Evolutionary conservation across 176 grass and related monocot genomes (phyloP).

Genomic region (bread wheat (Triticum aestivum)): IWGSC_CS_RefSeq_v2.1 NC_057801.1:127878068-127878567

Average conservation of each 20-base stretch:
- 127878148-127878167: neutral
- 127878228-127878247: constrained; percentile 36
- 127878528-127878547: constrained; percentile 1
- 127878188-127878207: neutral
- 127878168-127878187: neutral
- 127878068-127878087: constrained; percentile 8
- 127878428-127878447: neutral
- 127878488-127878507: neutral
- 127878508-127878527: neutral
- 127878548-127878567: neutral
- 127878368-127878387: neutral
- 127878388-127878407: neutral
- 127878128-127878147: neutral
- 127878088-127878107: neutral
- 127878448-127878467: neutral
- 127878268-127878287: constrained; percentile 21
- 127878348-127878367: constrained; percentile 10
- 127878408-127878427: neutral
- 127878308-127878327: neutral
- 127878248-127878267: constrained; percentile 38
- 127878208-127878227: neutral
- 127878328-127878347: constrained; percentile 17
- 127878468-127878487: neutral
- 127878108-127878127: neutral
- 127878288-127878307: constrained; percentile 14